These are phyloP conservation scores for Rhodocollybia butyracea DNA, from an alignment of 768 basidiomycete species.

Conservation along the genomic window DNA sequence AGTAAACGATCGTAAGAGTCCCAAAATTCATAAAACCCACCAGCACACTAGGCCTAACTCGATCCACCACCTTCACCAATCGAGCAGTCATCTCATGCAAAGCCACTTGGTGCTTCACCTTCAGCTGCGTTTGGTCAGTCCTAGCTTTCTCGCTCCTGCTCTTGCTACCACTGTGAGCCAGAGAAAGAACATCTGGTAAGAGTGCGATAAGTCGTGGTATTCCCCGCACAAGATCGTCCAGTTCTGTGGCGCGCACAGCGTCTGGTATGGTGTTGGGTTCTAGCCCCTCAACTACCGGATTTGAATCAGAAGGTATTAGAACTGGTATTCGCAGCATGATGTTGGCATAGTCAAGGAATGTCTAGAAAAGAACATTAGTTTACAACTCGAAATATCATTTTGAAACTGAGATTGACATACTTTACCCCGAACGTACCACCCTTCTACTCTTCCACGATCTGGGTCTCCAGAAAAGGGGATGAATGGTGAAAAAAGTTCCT, in stretches of 20 bases:
- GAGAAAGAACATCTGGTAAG: constrained; percentile 54
- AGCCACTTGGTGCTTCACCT: constrained; percentile 68
- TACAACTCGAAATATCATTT: neutral
- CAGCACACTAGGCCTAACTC: constrained; percentile 54
- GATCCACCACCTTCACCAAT: constrained; percentile 58
- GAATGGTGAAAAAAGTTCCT: constrained; percentile 67
- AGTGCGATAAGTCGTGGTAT: constrained; percentile 65
- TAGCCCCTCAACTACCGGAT: constrained; percentile 23
- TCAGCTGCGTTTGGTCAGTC: constrained; percentile 43
- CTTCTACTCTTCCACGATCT: constrained; percentile 39
- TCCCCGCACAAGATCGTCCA: constrained; percentile 56
- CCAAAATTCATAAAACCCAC: constrained; percentile 34
- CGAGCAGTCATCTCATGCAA: constrained; percentile 68
- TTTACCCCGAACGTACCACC: constrained; percentile 86
- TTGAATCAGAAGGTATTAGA: constrained; percentile 27
- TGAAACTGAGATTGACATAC: constrained; percentile 30
- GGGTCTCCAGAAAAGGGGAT: constrained; percentile 33
- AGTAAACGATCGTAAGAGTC: constrained; percentile 9
- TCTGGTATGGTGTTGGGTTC: constrained; percentile 39
- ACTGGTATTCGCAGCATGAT: constrained; percentile 59
- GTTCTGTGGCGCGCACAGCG: constrained; percentile 43
- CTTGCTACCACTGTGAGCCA: neutral
- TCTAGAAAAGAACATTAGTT: constrained; percentile 32
- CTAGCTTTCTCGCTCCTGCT: neutral
- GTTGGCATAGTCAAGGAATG: constrained; percentile 69